Base-by-base conservation (phyloP, 805 yeast species). In the Clavispora phyllophila region DNA sequence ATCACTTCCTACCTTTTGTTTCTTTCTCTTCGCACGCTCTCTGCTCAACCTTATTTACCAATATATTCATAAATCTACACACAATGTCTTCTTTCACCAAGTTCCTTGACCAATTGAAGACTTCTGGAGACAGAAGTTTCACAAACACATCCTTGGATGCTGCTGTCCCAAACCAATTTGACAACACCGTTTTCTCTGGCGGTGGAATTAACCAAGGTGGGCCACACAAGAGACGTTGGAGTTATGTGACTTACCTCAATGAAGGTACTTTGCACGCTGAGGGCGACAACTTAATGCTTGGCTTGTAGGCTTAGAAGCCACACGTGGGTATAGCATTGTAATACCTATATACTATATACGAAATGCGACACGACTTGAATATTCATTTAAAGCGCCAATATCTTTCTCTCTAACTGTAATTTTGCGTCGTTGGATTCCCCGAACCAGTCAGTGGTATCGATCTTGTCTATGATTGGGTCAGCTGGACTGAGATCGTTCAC, bases 401-500 rank as follows among this genome's bases (percentile, higher is more conserved):
- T 6, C 7, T 15, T 29, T 15, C 13, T 29, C 20, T 29, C 33
- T 20, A 29, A 29, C 15, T 29, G 20, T 8, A 29, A 20, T 17
- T 29, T 29, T 15, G 33, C 10, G 6, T 17, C 20, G 13, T 29
- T 17, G n/a, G 20, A 9, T 15, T 29, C 33, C 9, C 33, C 31
- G 31, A 15, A 15, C 40, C 40, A 37, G 20, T 37, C 31, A 3
- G 40, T 28, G 12, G 9, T 12, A 7, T 37, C 34, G 7, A 37
- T 8, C 1, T 2, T n/a, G 12, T 15, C 8, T 10, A 28, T 9
- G 9, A 38, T 15, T 7, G 12, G 9, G 29, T 38, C 13, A 2
- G 20, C 15, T 1, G 45, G 51, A 12, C 37, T 14, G n/a, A 49
- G 26, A 20, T 66, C 71, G 28, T 53, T 60, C 32, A 55, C 53